Base-by-base conservation (phyloP, 1,284 basidiomycete species). In the Papiliotrema laurentii region DNA sequence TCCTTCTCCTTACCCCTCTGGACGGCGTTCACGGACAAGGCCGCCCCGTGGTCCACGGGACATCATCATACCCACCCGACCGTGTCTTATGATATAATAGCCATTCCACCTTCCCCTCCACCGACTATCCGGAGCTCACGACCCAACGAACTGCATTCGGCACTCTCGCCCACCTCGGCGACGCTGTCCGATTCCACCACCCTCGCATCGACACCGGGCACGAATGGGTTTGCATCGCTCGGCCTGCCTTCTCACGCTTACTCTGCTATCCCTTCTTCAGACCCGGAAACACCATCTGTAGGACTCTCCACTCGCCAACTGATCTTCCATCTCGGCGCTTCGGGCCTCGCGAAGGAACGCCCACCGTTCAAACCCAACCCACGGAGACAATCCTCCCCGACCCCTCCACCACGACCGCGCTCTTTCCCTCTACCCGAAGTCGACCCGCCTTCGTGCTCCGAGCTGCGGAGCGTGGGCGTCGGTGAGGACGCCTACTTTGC, bases 401-500 rank as follows among this genome's bases (percentile, higher is more conserved):
- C 64, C 9, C 55, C 61, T 14, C 55, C 67, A 5, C 67, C 67
- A 6, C 59, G 68, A 19, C 58, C 52, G 4, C 58, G 69, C 4
- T 60, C 60, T 0, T 72, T 70, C 43, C 59, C 61, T 2, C 37
- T 72, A 38, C 67, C 60, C 11, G 55, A 66, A 2, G 53, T 70
- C 1, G 57, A 56, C 0, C 46, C 63, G 11, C 69, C 69, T 1
- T 46, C 53, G 0, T 34, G 33, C 7, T 9, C 48, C 4, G 18
- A 45, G 0, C 47, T 69, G 16, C 48, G 53, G 1, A 61, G 60
- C 0, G 54, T 55, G 4, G 54, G 56, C 0, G 66, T 74, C 2
- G 74, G 74, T 21, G 74, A 75, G 60, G 74, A 75, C 53, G 68
- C 72, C 2, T 75, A 73, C 54, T 75, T 74, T 40, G 57, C 71